A percentile compares a stretch with the other conserved stretches of the same genome.
phyloP scores from a whole-genome alignment of 2,329 filamentous ascomycete species.

The Hirsutella minnesotensis region DNA sequence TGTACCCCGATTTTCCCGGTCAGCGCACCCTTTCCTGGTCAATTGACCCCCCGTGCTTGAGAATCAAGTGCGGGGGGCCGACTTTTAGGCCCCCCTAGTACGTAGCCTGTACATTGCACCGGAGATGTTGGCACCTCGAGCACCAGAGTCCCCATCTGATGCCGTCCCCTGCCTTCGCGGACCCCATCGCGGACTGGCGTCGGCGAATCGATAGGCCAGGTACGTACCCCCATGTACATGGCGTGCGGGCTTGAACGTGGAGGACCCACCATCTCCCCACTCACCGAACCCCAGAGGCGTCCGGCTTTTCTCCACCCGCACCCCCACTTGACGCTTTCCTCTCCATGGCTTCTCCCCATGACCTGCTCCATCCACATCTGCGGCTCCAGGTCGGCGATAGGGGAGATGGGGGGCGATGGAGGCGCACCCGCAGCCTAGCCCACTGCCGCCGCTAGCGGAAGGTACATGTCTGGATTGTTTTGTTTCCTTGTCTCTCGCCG shows the following conservation, averaged over 20 bases:
- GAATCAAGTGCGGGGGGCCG: too few species aligned
- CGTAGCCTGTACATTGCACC: too few species aligned
- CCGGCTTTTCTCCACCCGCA: not conserved
- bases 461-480: not conserved
- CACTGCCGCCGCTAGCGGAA: slow-evolving; percentile 6
- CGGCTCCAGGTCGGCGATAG: slow-evolving; percentile 6
- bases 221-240: too few species aligned
- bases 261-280: not conserved
- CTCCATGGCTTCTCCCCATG: not conserved
- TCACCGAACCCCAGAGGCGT: not conserved
- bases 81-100: too few species aligned
- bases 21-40: too few species aligned
- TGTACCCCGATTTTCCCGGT: too few species aligned
- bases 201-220: too few species aligned
- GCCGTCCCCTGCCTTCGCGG: not conserved
- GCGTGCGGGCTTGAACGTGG: not conserved
- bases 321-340: not conserved
- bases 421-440: slow-evolving; percentile 4
- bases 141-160: not conserved
- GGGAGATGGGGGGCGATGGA: slow-evolving; percentile 6
- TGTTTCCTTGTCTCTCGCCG: not conserved
- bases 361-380: not conserved
- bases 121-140: too few species aligned
- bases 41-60: too few species aligned
- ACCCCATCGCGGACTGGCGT: too few species aligned